Evolutionary conservation across 2,329 filamentous ascomycete genomes (phyloP), one percentile per base, ranked within the genome.

Genomic region (Dactylellina drechsleri): DNA sequence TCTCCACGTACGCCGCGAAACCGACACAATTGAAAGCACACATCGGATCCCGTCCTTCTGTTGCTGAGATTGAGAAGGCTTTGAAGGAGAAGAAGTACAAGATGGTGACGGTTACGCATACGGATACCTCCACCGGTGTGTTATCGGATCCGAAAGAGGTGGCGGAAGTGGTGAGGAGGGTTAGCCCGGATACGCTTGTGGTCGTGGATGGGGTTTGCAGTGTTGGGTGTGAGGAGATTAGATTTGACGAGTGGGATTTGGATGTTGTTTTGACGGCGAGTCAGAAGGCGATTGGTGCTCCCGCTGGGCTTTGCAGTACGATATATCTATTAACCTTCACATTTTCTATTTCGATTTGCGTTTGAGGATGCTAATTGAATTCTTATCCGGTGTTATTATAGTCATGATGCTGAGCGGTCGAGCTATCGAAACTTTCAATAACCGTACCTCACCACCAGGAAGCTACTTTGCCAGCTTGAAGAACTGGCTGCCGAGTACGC

Each of bases 181-280:
- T 97, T 77, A 96, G 92, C 76, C 95, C 95, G 0, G 90, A 97
- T 61, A 99, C 95, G 0, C 86, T 99, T 66, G 84, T 99, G 75
- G 87, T 98, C 60, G 94, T 97, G 66, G 95, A 99, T 81, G 95
- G 94, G 77, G 95, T 99, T 58, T 99, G 95, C 88, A 96, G 92
- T 82, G 93, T 99, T 65, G 95, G 93, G 54, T 93, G 90, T 79
- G 95, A 99, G 84, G 93, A 98, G 84, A 94, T 99, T 79, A 89
- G 90, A 52, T 99, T 99, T 82, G 95, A 99, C 81, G 91, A 91
- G 65, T 98, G 94, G 95, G 90, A 90, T 77, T 85, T 99, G 57
- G 95, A 99, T 82, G 92, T 89, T 78, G 94, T 97, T 50, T 86
- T 99, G 72, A 99, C 95, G 1, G 95, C 95, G 75, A 93, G 91